These are phyloP conservation scores for Spathaspora arborariae DNA, from an alignment of 805 yeast genomes.

Conservation along the genomic window DNA sequence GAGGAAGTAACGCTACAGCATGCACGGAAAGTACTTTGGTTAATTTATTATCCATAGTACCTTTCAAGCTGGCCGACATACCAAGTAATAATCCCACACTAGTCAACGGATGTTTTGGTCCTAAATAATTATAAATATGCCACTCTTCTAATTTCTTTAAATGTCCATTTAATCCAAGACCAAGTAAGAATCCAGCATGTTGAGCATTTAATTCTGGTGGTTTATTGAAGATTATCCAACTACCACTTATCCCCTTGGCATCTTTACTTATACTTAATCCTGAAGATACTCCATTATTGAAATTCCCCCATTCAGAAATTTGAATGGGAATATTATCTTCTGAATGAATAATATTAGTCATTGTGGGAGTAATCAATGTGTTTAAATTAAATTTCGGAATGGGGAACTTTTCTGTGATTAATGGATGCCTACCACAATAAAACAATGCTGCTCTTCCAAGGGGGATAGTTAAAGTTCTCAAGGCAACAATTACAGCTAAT, in stretches of 20 bases:
- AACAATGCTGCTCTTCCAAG: conserved; percentile 76
- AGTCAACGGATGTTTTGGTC: conserved; percentile 81
- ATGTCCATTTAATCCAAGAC: conserved; percentile 90
- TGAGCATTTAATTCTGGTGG: conserved; percentile 70
- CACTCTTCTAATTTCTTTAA: conserved; percentile 82
- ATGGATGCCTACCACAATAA: conserved; percentile 64
- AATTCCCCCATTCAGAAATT: conserved; percentile 73
- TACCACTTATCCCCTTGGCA: conserved; percentile 70
- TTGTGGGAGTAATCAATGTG: conserved; percentile 60
- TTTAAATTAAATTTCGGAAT: conserved; percentile 72
- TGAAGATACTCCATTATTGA: conserved; percentile 87
- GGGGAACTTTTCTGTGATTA: conserved; percentile 80
- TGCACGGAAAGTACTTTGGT: conserved; percentile 92
- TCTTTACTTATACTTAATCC: conserved; percentile 73
- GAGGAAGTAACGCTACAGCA: conserved; percentile 85
- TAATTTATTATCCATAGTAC: conserved; percentile 80
- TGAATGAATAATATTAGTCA: conserved; percentile 59
- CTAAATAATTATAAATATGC: conserved; percentile 91
- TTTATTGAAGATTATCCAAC: conserved; percentile 88
- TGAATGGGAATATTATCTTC: conserved; percentile 48
- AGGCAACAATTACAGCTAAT: conserved; percentile 57
- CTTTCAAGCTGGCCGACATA: conserved; percentile 82
- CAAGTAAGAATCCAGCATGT: conserved; percentile 93
- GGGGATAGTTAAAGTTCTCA: conserved; percentile 72
- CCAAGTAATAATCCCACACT: conserved; percentile 88